Evolutionary conservation across 805 yeast genomes (phyloP).

Genomic region (Candida nitratophila): DNA sequence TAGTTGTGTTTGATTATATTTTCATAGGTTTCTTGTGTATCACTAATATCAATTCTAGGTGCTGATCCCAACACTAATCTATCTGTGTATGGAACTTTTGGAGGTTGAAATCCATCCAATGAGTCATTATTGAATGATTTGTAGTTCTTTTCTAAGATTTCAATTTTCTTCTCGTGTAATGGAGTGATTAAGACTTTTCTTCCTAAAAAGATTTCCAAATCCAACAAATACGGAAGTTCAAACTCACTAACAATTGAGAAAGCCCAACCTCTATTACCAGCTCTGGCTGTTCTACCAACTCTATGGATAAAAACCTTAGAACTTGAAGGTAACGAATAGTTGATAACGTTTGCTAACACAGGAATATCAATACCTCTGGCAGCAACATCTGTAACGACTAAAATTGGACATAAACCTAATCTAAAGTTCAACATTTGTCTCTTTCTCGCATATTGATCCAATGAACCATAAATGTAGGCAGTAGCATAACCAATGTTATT

Average conservation of each 20-base stretch:
- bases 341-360: constrained; percentile 87
- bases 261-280: constrained; percentile 98
- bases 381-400: constrained; percentile 97
- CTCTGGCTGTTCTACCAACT: constrained; percentile 99
- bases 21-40: constrained; percentile 63
- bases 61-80: constrained; percentile 77
- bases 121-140: constrained; percentile 29
- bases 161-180: constrained; percentile 59
- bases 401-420: constrained; percentile 71
- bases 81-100: constrained; percentile 63
- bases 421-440: constrained; percentile 82
- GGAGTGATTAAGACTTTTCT: constrained; percentile 66
- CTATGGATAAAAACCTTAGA: constrained; percentile 94
- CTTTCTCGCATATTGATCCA: constrained; percentile 92
- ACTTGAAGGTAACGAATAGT: constrained; percentile 83
- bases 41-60: constrained; percentile 70
- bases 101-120: constrained; percentile 31
- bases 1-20: constrained; percentile 53
- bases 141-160: constrained; percentile 40
- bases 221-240: constrained; percentile 86
- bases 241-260: constrained; percentile 78
- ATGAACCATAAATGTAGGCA: constrained; percentile 90
- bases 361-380: constrained; percentile 99
- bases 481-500: constrained; percentile 72
- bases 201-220: constrained; percentile 85